phyloP scores from a whole-genome alignment of 1,284 basidiomycete genomes.

The Lentinula novae-zelandiae region DNA sequence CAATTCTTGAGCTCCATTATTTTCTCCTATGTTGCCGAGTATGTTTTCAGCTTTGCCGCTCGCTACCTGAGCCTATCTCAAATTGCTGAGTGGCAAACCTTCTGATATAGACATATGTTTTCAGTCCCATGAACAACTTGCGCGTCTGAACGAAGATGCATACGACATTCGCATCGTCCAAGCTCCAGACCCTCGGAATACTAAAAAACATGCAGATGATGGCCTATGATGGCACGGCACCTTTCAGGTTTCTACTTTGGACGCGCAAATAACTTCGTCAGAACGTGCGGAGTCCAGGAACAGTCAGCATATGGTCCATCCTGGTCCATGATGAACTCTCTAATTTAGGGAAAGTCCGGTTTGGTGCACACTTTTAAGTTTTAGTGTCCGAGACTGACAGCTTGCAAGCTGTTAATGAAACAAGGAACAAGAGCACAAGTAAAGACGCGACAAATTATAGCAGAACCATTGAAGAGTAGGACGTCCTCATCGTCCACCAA shows the following conservation, averaged over 20 bases:
- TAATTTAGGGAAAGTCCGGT: slow-evolving; percentile 23
- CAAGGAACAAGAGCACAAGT: not conserved
- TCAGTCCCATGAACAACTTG: not conserved
- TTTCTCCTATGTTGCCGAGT: not conserved
- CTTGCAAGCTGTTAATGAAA: slow-evolving; percentile 11
- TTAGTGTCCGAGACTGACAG: slow-evolving; percentile 36
- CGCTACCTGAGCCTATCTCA: not conserved
- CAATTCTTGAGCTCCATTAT: not conserved
- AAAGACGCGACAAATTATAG: not conserved
- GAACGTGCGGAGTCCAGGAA: slow-evolving; percentile 7
- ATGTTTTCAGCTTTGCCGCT: not conserved
- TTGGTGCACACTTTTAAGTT: slow-evolving; percentile 29
- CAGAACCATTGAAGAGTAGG: not conserved
- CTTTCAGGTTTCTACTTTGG: not conserved
- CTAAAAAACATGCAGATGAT: not conserved
- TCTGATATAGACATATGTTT: not conserved
- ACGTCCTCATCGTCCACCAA: not conserved
- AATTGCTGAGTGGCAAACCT: not conserved
- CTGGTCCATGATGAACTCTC: not conserved
- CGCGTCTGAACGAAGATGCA: not conserved
- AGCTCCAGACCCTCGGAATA: not conserved
- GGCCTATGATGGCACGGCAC: not conserved
- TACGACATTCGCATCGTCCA: not conserved
- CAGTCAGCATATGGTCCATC: not conserved
- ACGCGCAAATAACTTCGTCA: not conserved